A percentile compares a stretch with the other conserved stretches of the same genome.
phyloP scores from a whole-genome alignment of 1,284 basidiomycete genomes.

The Marasmius tenuissimus region DNA sequence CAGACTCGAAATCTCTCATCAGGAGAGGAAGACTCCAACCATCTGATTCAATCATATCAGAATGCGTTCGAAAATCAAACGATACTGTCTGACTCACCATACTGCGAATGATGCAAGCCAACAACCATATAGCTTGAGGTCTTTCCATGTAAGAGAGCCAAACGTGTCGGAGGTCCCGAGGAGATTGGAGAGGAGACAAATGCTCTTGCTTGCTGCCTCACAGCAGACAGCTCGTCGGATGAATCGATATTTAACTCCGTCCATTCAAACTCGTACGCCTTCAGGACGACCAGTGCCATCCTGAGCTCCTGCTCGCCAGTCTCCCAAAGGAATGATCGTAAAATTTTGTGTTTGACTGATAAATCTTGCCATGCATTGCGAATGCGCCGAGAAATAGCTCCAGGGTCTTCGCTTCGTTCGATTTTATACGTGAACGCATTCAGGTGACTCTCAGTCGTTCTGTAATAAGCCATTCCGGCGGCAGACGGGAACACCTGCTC shows the following conservation, averaged over 20 bases:
- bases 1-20: slow-evolving; percentile 35
- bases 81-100: slow-evolving; percentile 23
- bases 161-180: slow-evolving; percentile 32
- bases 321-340: background rate
- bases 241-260: slow-evolving; percentile 24
- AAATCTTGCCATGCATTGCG: background rate
- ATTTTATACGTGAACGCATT: background rate
- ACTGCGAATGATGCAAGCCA: slow-evolving; percentile 51
- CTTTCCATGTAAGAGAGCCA: slow-evolving; percentile 29
- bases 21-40: slow-evolving; percentile 48
- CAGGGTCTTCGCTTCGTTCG: background rate
- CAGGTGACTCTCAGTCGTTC: background rate
- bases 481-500: slow-evolving; percentile 23
- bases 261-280: slow-evolving; percentile 26
- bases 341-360: background rate
- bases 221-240: slow-evolving; percentile 8
- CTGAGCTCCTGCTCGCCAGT: slow-evolving; percentile 2
- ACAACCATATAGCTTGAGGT: slow-evolving; percentile 35
- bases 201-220: slow-evolving; percentile 31
- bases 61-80: background rate
- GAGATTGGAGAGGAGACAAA: slow-evolving; percentile 36
- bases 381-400: background rate
- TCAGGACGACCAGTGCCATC: background rate
- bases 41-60: slow-evolving; percentile 15
- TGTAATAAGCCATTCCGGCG: slow-evolving; percentile 36